Evolutionary conservation across 768 basidiomycete species (phyloP), one percentile per base, ranked within the genome.

Genomic region (Rhodotorula kratochvilovae): DNA sequence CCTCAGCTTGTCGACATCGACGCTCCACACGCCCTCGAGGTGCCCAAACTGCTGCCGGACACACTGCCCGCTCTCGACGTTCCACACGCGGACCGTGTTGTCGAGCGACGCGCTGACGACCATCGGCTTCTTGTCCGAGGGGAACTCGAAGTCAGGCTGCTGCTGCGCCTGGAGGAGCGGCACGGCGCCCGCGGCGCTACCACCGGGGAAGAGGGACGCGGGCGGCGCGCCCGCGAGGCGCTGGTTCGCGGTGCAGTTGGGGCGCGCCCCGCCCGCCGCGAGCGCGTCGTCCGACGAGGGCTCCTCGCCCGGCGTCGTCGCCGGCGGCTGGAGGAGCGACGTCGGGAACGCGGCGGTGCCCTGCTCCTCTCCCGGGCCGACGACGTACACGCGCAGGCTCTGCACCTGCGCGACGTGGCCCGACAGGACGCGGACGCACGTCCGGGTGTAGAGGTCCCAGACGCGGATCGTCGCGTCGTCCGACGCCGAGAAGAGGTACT

Each of bases 21-120:
- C 90, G 6, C 88, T 88, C 96, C 96, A 99, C 27, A 99, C 92
- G 64, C 96, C 96, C 79, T 99, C 96, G 76, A 98, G 93, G 80
- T 97, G 94, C 2, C 81, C 96, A 80, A 99, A 99, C 72, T 94
- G 85, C 53, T 96, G 97, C 77, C 86, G 84, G 59, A 86, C 82
- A 33, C 87, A 84, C 77, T 88, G 87, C 51, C 89, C 92, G 2
- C 88, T 86, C 76, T 94, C 91, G 36, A 98, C 86, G 78, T 98
- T 92, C 96, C 96, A 99, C 53, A 94, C 77, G 80, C 91, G 92
- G 82, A 98, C 88, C 42, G 94, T 97, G 78, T 97, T 74, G 63
- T 75, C 73, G 71, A 76, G 61, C 13, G 63, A 68, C 17, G 76
- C 75, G 21, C 68, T 67, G 71, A 96, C 87, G 66, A 98, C 84